A percentile compares a stretch with the other conserved stretches of the same genome.
Evolutionary conservation across 768 basidiomycete species (phyloP).

Genomic region (Leccinum barrowsii): DNA sequence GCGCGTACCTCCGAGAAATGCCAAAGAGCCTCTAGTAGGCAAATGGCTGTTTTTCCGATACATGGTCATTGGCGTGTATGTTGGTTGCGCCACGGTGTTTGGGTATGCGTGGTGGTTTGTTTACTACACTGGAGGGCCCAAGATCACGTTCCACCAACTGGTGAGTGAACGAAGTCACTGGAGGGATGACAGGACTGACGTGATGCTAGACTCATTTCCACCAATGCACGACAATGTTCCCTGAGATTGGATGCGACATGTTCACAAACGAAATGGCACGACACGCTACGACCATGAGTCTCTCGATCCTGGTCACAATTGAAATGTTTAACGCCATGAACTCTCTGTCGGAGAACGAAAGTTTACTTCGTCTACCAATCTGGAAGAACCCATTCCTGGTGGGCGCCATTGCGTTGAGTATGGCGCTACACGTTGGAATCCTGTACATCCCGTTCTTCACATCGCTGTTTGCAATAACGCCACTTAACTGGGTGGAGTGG

Average conservation of each 20-base stretch:
- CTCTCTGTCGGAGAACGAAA: slow-evolving; percentile 96
- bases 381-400: slow-evolving; percentile 97
- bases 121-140: slow-evolving; percentile 84
- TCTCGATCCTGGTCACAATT: slow-evolving; percentile 93
- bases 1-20: slow-evolving; percentile 88
- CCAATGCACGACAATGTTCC: slow-evolving; percentile 77
- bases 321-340: slow-evolving; percentile 99
- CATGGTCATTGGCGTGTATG: slow-evolving; percentile 89
- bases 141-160: slow-evolving; percentile 89
- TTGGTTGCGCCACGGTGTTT: slow-evolving; percentile 92
- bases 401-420: slow-evolving; percentile 83
- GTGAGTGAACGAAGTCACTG: slow-evolving; percentile 47
- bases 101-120: slow-evolving; percentile 99
- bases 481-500: slow-evolving; percentile 95
- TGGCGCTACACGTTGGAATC: slow-evolving; percentile 91
- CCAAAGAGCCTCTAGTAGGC: slow-evolving; percentile 86
- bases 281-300: slow-evolving; percentile 90
- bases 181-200: slow-evolving; percentile 3
- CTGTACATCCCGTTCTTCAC: slow-evolving; percentile 97
- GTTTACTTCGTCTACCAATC: slow-evolving; percentile 78
- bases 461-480: slow-evolving; percentile 84
- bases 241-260: slow-evolving; percentile 93
- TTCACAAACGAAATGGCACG: slow-evolving; percentile 86
- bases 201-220: slow-evolving; percentile 86
- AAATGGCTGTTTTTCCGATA: slow-evolving; percentile 97